Conservation (phyloP, 306 rosid genomes). For the Luffa acutangula region DNA sequence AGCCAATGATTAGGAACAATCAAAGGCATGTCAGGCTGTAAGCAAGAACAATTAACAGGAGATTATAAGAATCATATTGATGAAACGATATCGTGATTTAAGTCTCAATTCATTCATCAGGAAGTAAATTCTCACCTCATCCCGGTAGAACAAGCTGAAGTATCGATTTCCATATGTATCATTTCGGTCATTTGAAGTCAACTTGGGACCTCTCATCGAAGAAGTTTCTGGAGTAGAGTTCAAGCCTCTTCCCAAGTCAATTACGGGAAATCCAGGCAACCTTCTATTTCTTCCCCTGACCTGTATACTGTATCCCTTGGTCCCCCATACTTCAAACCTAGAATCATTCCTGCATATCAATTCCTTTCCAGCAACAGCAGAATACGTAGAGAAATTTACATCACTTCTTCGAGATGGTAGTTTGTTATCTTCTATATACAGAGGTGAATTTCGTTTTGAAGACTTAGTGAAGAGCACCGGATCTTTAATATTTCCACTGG, state of each 20-base stretch:
- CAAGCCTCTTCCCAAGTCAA: conserved; percentile 53
- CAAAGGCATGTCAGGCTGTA: conserved; percentile 73
- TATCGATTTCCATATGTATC: conserved; percentile 49
- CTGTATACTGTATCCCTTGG: conserved; percentile 67
- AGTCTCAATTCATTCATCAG: too few species aligned
- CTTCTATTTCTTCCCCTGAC: conserved; percentile 80
- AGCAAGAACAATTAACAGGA: conserved; percentile 7
- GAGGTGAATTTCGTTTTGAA: conserved; percentile 36
- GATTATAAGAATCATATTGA: not conserved
- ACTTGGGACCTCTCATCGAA: conserved; percentile 16
- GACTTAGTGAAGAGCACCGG: conserved; percentile 70
- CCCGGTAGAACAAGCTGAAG: conserved; percentile 60
- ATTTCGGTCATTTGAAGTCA: conserved; percentile 18
- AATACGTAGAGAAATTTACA: conserved; percentile 74
- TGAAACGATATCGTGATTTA: not conserved
- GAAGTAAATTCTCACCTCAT: conserved; percentile 50
- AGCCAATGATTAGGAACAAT: conserved; percentile 67
- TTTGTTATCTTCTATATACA: conserved; percentile 57
- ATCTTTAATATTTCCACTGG: conserved; percentile 52
- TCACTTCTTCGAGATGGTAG: conserved; percentile 88
- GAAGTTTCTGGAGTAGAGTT: conserved; percentile 37
- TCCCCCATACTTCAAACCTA: conserved; percentile 82
- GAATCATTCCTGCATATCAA: conserved; percentile 64
- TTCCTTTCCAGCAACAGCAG: conserved; percentile 68
- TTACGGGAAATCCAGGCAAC: conserved; percentile 65